A percentile compares a stretch with the other conserved stretches of the same genome.
Evolutionary conservation across 2,329 filamentous ascomycete genomes (phyloP).

Genomic region (Trichoderma semiorbis): DNA sequence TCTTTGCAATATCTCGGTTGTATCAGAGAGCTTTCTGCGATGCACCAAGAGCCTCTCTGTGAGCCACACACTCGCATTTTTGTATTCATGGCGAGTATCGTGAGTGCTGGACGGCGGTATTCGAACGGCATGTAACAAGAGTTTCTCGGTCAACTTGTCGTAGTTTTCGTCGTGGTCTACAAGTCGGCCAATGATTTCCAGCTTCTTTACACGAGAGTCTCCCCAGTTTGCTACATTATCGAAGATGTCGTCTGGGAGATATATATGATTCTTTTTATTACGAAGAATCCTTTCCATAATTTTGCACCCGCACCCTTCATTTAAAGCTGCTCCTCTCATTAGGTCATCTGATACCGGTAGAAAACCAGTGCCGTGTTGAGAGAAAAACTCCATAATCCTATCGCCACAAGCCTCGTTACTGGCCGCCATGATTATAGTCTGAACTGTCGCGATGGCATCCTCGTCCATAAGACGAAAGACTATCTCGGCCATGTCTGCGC

Average conservation of each 20-base stretch:
- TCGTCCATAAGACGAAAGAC: background rate
- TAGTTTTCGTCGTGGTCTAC: background rate
- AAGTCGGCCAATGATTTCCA: background rate
- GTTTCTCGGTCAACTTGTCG: background rate
- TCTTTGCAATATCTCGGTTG: background rate
- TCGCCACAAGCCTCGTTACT: background rate
- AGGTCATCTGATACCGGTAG: background rate
- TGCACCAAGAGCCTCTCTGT: background rate
- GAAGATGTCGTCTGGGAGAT: background rate
- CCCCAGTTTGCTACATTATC: background rate
- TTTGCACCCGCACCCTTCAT: background rate
- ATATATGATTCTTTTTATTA: background rate
- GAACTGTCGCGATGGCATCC: background rate
- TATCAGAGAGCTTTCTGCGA: background rate
- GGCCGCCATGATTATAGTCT: background rate
- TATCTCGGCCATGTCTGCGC: background rate
- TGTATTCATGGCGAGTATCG: background rate
- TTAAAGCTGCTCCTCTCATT: background rate
- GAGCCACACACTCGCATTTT: background rate
- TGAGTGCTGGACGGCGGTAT: background rate
- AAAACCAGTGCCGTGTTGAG: background rate
- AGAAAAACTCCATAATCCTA: background rate
- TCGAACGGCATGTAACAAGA: background rate
- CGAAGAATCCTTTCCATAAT: background rate
- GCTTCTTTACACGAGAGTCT: background rate